Evolutionary conservation across 2,329 filamentous ascomycete species (phyloP), one percentile per base, ranked within the genome.

Genomic region (Coniochaeta prunicola): DNA sequence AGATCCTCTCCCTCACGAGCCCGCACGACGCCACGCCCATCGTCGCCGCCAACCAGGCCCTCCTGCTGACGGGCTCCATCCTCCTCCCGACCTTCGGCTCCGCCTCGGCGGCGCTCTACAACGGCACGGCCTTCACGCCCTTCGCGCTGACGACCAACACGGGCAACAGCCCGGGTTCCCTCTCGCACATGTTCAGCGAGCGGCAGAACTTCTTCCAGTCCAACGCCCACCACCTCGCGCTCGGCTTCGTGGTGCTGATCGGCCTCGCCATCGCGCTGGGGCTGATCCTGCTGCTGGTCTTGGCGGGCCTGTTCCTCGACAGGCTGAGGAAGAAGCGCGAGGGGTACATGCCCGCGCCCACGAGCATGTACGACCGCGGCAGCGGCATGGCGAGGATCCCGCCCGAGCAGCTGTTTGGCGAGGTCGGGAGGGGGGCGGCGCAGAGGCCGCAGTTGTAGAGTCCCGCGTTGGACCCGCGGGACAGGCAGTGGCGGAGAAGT

Each of bases 41-140:
- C 7, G 74, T 99, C 17, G 80, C 85, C 57, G 74, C 81, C 19
- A 79, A 85, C 62, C 85, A 94, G 70, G 81, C 85, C 4, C 82
- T 99, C 36, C 82, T 99, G 74, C 77, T 97, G 56, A 91, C 91
- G n/a, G 94, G 94, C 40, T 84, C 88, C 57, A 84, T 99, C 64
- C 81, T 85, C 63, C 80, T 97, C 19, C 84, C 88, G 0, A 76
- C 77, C 55, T 92, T 92, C 69, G 92, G 93, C 60, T 87, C 86
- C 59, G 91, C 89, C 6, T 96, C 93, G 15, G 92, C 91, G 9
- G 93, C 87, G 8, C 77, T 97, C 30, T 99, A 90, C 77, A 91
- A 97, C 68, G 94, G 94, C 66, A 91, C 86, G 12, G 76, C 78
- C 2, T 86, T 93, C 69, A 79, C 80, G 57, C 93, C 94, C 0